Percentiles rank a stretch among this genome's conserved stretches.
Conservation (phyloP, 371 early-diverging fungal genomes). For the Mortierella sp. region DNA sequence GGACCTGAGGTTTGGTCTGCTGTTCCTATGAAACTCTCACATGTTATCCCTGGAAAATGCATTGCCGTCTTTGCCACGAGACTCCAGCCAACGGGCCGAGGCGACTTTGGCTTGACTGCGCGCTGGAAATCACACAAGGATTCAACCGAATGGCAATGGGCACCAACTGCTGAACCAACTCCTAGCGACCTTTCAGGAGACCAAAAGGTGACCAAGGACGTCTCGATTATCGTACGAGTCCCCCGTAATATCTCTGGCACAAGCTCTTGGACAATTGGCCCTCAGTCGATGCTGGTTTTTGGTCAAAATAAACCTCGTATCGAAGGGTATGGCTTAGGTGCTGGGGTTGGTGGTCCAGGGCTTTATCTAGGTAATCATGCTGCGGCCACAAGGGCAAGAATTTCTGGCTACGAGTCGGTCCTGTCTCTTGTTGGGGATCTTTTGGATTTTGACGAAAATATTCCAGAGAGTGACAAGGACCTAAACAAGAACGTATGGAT, state of each 20-base stretch:
- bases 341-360: conserved; percentile 44
- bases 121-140: conserved; percentile 48
- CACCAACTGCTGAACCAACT: background rate
- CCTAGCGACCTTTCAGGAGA: background rate
- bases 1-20: conserved; percentile 47
- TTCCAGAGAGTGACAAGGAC: conserved; percentile 44
- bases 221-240: conserved; percentile 33
- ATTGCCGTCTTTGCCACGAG: conserved; percentile 47
- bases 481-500: conserved; percentile 41
- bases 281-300: conserved; percentile 47
- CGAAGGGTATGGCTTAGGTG: conserved; percentile 13
- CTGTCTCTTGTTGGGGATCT: conserved; percentile 43
- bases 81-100: conserved; percentile 48
- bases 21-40: conserved; percentile 43
- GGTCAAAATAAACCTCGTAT: conserved; percentile 32
- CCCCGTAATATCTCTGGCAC: conserved; percentile 32
- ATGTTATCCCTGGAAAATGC: conserved; percentile 30
- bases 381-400: conserved; percentile 45
- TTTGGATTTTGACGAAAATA: conserved; percentile 49
- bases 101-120: conserved; percentile 52
- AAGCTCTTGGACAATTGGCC: conserved; percentile 49
- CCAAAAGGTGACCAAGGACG: conserved; percentile 19
- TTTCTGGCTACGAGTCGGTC: conserved; percentile 51
- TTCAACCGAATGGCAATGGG: conserved; percentile 45
- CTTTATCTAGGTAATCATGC: conserved; percentile 54